Evolutionary conservation across 768 basidiomycete genomes (phyloP).

Genomic region (Galerina marginata): DNA sequence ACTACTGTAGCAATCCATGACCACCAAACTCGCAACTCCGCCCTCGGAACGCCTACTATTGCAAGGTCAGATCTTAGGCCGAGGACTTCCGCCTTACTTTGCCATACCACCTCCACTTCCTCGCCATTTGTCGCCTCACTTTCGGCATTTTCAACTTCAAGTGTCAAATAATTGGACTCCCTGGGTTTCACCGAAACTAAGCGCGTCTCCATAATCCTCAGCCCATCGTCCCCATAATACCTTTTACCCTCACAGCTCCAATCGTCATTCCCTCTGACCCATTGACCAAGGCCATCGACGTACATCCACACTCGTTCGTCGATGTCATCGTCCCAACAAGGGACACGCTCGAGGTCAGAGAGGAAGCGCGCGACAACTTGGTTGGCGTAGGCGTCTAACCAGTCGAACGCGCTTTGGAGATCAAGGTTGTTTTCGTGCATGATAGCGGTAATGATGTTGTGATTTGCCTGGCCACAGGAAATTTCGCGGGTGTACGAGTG

Average conservation of each 20-base stretch:
- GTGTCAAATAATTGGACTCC: slow-evolving; percentile 14
- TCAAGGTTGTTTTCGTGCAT: slow-evolving; percentile 40
- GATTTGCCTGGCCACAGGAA: slow-evolving; percentile 41
- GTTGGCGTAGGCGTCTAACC: slow-evolving; percentile 39
- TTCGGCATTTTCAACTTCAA: not conserved
- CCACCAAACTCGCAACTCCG: slow-evolving; percentile 8
- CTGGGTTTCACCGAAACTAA: slow-evolving; percentile 16
- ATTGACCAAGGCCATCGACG: slow-evolving; percentile 43
- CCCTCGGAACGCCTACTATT: not conserved
- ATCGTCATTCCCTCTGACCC: slow-evolving; percentile 42
- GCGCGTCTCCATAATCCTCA: slow-evolving; percentile 31
- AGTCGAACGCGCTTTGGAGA: slow-evolving; percentile 43
- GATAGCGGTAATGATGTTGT: slow-evolving; percentile 48
- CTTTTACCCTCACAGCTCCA: slow-evolving; percentile 51
- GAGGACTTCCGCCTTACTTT: not conserved
- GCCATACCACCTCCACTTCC: not conserved
- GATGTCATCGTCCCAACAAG: slow-evolving; percentile 39
- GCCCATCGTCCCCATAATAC: slow-evolving; percentile 36
- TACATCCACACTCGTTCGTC: slow-evolving; percentile 39
- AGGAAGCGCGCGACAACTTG: slow-evolving; percentile 37
- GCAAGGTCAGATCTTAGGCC: not conserved
- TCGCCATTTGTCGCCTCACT: not conserved
- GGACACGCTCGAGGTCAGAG: slow-evolving; percentile 30
- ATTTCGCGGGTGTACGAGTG: slow-evolving; percentile 47
- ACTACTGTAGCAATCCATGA: not conserved